Conservation (phyloP, 805 yeast species). For the Monosporozyma aerobia region DNA sequence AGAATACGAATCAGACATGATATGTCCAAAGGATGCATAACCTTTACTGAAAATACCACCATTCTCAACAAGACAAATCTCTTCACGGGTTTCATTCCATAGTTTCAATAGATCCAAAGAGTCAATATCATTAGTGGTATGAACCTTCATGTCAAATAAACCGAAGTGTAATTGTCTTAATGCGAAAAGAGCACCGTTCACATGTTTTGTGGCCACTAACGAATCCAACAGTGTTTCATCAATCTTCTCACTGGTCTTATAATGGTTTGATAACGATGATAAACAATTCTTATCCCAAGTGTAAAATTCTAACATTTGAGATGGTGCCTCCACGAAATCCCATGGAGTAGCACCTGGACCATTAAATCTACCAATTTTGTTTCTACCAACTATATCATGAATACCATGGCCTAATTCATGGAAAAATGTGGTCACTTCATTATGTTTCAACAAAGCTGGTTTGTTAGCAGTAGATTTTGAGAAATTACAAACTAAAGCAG, state of each 20-base stretch:
- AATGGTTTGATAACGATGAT: conserved; percentile 54
- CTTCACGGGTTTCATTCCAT: conserved; percentile 62
- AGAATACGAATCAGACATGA: conserved; percentile 74
- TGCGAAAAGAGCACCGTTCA: conserved; percentile 62
- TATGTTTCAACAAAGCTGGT: conserved; percentile 69
- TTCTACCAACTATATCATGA: conserved; percentile 63
- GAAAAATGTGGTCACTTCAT: conserved; percentile 75
- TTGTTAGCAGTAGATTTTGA: conserved; percentile 61
- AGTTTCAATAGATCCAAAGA: conserved; percentile 39
- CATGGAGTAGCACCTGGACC: conserved; percentile 67
- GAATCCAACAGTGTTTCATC: conserved; percentile 49
- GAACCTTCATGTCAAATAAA: conserved; percentile 65
- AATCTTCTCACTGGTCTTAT: conserved; percentile 48
- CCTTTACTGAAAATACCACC: conserved; percentile 55
- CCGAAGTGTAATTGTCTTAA: conserved; percentile 76
- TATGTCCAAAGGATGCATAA: conserved; percentile 69
- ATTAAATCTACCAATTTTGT: conserved; percentile 56
- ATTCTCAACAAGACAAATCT: conserved; percentile 48
- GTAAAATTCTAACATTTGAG: conserved; percentile 84
- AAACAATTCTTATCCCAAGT: conserved; percentile 66
- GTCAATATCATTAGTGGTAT: conserved; percentile 41
- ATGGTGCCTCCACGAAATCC: conserved; percentile 89
- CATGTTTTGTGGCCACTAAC: conserved; percentile 58
- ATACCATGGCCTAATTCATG: conserved; percentile 89
- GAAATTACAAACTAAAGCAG: conserved; percentile 78